Evolutionary conservation across 352 stramenopile genomes (phyloP).

Genomic region (Phytopythium delawarense): DNA sequence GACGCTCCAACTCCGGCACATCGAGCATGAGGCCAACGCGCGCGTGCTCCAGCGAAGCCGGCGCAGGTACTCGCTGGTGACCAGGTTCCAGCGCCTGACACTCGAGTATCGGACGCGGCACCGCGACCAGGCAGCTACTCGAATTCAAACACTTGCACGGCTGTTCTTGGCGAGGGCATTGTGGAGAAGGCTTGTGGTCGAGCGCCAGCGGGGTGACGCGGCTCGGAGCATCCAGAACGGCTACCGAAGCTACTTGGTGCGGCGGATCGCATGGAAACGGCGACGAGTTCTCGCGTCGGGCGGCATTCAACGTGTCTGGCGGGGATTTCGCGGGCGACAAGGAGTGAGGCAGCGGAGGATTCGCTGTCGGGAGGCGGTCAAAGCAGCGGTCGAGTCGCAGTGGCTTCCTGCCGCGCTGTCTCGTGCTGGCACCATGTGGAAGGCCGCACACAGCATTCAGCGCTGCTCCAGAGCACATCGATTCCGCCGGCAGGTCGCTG

Average conservation of each 20-base stretch:
- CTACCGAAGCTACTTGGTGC: constrained; percentile 21
- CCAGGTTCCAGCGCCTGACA: constrained; percentile 16
- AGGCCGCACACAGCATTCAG: constrained; percentile 13
- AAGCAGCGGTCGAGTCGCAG: not conserved
- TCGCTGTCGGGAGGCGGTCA: constrained; percentile 5
- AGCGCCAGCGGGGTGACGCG: constrained; percentile 11
- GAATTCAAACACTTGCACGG: constrained; percentile 20
- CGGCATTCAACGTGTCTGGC: constrained; percentile 21
- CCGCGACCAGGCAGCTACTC: constrained; percentile 13
- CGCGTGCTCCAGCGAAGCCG: constrained; percentile 24
- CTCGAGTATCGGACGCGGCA: constrained; percentile 17
- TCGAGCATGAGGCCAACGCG: constrained; percentile 16
- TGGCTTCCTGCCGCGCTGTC: constrained; percentile 12
- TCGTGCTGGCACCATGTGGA: constrained; percentile 3
- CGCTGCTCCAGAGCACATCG: constrained; percentile 10
- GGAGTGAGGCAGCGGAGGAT: constrained; percentile 2
- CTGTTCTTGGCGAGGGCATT: constrained; percentile 13
- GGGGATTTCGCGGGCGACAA: constrained; percentile 15
- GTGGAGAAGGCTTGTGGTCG: constrained; percentile 13
- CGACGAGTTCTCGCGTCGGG: constrained; percentile 5
- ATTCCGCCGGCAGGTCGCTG: constrained; percentile 8
- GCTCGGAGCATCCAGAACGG: constrained; percentile 18
- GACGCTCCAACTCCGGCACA: constrained; percentile 9
- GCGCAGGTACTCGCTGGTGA: constrained; percentile 16
- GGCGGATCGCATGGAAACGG: constrained; percentile 18